Conservation (phyloP, 2,329 filamentous ascomycete genomes). For the Hymenoscyphus salicellus region DNA sequence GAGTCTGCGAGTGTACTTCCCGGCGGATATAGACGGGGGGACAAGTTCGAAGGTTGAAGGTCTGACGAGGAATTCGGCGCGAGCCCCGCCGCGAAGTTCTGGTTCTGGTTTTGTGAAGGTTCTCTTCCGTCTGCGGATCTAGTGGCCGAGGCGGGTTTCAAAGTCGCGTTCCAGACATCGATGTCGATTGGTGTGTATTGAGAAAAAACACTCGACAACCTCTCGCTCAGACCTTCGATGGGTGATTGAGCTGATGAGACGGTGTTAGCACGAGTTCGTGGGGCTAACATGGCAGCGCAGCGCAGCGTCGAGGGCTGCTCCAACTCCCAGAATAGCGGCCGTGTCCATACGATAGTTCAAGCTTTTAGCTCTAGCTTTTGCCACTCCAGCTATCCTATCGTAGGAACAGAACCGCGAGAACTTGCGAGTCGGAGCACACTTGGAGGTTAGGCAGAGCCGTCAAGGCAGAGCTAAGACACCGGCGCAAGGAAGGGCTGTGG, state of each 20-base stretch:
- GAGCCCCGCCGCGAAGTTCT: constrained; percentile 21
- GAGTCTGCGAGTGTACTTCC: constrained; percentile 49
- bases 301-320: not conserved
- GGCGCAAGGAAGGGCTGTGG: not conserved
- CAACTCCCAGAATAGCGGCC: not conserved
- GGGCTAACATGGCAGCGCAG: not conserved
- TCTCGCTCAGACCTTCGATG: constrained; percentile 28
- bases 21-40: constrained; percentile 29
- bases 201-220: constrained; percentile 26
- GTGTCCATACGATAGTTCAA: not conserved
- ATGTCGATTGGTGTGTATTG: constrained; percentile 22
- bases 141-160: constrained; percentile 31
- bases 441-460: not conserved
- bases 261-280: constrained; percentile 21
- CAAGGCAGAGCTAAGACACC: not conserved
- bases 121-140: constrained; percentile 28
- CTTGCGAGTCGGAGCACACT: not conserved
- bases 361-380: not conserved
- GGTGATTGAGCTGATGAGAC: constrained; percentile 27
- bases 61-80: constrained; percentile 20
- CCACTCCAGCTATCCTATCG: not conserved
- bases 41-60: constrained; percentile 27
- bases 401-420: not conserved
- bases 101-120: constrained; percentile 19
- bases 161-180: constrained; percentile 32